These are phyloP conservation scores for Calendula officinalis DNA, from an alignment of 129 eudicot species.

Conservation along the genomic window DNA sequence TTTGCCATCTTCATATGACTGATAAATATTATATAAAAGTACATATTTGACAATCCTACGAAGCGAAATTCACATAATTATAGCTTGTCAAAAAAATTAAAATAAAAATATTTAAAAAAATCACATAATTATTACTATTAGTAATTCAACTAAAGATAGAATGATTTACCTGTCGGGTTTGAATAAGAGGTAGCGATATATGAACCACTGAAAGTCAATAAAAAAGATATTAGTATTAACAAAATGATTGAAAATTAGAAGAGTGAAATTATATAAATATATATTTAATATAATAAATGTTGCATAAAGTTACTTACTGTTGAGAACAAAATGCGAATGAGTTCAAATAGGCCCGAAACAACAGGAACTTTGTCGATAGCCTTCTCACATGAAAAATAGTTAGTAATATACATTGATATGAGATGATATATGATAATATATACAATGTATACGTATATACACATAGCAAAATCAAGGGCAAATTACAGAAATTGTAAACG, in stretches of 20 bases:
- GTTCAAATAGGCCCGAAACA: conserved; percentile 66
- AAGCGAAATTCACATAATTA: background rate
- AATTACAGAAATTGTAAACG: no score
- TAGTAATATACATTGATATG: background rate
- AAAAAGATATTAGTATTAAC: conserved; percentile 8
- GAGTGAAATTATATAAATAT: background rate
- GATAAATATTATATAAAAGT: background rate
- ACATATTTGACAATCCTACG: background rate
- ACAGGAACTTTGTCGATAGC: conserved; percentile 86
- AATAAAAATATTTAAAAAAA: background rate
- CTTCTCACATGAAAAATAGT: conserved; percentile 35
- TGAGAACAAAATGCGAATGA: conserved; percentile 71
- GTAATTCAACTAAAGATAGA: background rate
- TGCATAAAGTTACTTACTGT: conserved; percentile 53
- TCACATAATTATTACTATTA: background rate
- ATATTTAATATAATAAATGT: background rate
- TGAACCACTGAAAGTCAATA: conserved; percentile 80
- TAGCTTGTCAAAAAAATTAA: background rate
- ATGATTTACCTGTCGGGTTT: conserved; percentile 81
- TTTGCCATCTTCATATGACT: background rate
- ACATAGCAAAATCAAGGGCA: no score
- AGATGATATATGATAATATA: background rate
- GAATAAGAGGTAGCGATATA: conserved; percentile 86
- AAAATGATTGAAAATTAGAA: conserved; percentile 1
- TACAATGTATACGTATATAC: background rate